phyloP scores from a whole-genome alignment of 2,329 filamentous ascomycete species.

The Aplosporella prunicola region DNA sequence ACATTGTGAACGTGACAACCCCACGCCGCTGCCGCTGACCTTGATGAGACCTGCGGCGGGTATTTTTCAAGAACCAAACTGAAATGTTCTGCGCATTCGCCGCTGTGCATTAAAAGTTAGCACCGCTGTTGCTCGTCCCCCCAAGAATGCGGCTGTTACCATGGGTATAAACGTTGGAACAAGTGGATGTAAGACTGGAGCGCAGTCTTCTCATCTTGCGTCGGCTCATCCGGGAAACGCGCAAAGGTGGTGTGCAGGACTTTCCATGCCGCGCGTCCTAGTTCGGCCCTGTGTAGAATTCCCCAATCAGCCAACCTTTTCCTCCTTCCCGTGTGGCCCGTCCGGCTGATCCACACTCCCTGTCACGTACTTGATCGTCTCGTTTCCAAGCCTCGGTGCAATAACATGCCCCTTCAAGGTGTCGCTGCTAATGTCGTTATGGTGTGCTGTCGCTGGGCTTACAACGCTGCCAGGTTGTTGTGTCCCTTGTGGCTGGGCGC shows the following conservation, averaged over 20 bases:
- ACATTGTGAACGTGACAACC: constrained; percentile 58
- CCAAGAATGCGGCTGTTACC: constrained; percentile 39
- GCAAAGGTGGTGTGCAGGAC: constrained; percentile 59
- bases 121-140: too few relatives aligned
- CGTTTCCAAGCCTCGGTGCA: constrained; percentile 73
- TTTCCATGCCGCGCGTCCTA: constrained; percentile 57
- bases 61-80: constrained; percentile 51
- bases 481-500: constrained; percentile 26
- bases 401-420: constrained; percentile 58
- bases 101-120: too few relatives aligned
- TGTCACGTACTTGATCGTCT: constrained; percentile 53
- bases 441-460: constrained; percentile 13
- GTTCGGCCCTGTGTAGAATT: constrained; percentile 42
- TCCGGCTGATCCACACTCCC: not conserved
- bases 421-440: constrained; percentile 17
- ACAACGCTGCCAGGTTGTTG: not conserved
- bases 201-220: constrained; percentile 49
- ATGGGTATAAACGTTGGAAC: constrained; percentile 56
- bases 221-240: constrained; percentile 54
- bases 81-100: constrained; percentile 58
- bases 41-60: constrained; percentile 54
- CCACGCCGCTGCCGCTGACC: constrained; percentile 55
- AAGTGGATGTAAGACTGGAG: constrained; percentile 53
- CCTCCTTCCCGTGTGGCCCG: not conserved
- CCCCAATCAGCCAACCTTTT: constrained; percentile 2